phyloP scores from a whole-genome alignment of 192 early-diverging fungal genomes.

The Gigaspora rosea region DNA sequence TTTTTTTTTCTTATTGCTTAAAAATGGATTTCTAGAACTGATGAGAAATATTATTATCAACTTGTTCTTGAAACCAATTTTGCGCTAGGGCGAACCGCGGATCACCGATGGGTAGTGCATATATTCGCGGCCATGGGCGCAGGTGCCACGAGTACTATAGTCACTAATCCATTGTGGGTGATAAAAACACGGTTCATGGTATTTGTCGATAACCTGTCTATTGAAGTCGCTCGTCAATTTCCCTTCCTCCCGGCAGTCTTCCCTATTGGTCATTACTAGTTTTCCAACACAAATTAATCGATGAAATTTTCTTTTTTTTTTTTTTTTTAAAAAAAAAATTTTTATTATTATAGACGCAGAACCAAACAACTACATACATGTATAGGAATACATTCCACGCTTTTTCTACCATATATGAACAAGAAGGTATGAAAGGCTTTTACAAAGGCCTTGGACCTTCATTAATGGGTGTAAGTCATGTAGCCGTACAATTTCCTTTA shows the following conservation, averaged over 20 bases:
- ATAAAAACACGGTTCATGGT: slow-evolving; percentile 90
- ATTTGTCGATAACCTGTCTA: slow-evolving; percentile 27
- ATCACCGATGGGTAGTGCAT: slow-evolving; percentile 57
- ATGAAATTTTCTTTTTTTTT: not conserved
- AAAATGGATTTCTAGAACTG: slow-evolving; percentile 4
- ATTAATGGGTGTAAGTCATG: slow-evolving; percentile 91
- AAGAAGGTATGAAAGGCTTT: slow-evolving; percentile 81
- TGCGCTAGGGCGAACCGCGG: slow-evolving; percentile 8
- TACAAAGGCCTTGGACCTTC: slow-evolving; percentile 92
- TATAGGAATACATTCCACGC: slow-evolving; percentile 86
- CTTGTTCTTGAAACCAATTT: slow-evolving; percentile 5
- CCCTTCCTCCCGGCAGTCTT: no score
- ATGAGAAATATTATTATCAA: slow-evolving; percentile 11
- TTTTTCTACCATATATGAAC: slow-evolving; percentile 68
- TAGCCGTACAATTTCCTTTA: slow-evolving; percentile 93
- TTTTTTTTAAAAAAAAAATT: not conserved
- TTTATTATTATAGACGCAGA: slow-evolving; percentile 65
- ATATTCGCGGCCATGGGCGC: slow-evolving; percentile 87
- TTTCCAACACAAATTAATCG: no score
- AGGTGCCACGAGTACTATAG: slow-evolving; percentile 70
- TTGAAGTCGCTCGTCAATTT: not conserved
- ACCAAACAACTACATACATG: slow-evolving; percentile 66
- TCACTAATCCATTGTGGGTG: slow-evolving; percentile 93
- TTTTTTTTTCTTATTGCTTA: no score
- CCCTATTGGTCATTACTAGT: no score